These are phyloP conservation scores for Podila epigama DNA, from an alignment of 192 early-diverging fungal genomes.

Conservation along the genomic window DNA sequence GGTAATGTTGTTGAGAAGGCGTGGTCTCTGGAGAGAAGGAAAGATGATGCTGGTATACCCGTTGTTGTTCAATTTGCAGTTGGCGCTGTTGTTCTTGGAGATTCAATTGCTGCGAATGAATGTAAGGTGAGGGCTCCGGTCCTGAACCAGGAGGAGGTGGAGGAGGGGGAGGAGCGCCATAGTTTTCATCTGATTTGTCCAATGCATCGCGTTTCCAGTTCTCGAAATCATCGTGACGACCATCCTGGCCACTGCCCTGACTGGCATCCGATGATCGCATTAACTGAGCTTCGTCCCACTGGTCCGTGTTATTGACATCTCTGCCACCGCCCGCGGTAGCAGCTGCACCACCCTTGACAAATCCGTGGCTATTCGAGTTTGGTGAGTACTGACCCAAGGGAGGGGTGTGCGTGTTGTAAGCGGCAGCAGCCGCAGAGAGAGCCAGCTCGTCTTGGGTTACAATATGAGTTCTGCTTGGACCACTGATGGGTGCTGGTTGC, in stretches of 20 bases:
- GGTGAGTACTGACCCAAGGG: conserved; percentile 8
- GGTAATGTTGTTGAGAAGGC: conserved; percentile 24
- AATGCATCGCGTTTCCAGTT: conserved; percentile 32
- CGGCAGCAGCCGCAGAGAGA: conserved; percentile 13
- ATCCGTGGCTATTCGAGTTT: background rate
- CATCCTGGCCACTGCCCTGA: conserved; percentile 10
- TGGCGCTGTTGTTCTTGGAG: conserved; percentile 47
- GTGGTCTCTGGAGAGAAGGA: conserved; percentile 15
- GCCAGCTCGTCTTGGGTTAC: conserved; percentile 31
- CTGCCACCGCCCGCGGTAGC: background rate
- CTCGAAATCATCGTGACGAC: conserved; percentile 9
- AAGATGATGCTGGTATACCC: conserved; percentile 14
- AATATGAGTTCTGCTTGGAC: conserved; percentile 26
- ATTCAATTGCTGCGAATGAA: conserved; percentile 23
- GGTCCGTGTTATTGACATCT: conserved; percentile 4
- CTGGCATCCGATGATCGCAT: conserved; percentile 11
- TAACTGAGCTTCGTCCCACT: conserved; percentile 32
- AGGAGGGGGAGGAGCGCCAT: no score
- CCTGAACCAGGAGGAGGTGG: conserved; percentile 7
- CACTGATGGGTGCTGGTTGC: conserved; percentile 27
- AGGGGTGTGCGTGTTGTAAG: conserved; percentile 21
- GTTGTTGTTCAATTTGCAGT: conserved; percentile 40
- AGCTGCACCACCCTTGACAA: background rate
- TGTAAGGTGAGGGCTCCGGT: conserved; percentile 26
- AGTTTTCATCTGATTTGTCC: conserved; percentile 2